These are phyloP conservation scores for Capniomyces stellatus DNA, from an alignment of 371 early-diverging fungal genomes.

Conservation along the genomic window DNA sequence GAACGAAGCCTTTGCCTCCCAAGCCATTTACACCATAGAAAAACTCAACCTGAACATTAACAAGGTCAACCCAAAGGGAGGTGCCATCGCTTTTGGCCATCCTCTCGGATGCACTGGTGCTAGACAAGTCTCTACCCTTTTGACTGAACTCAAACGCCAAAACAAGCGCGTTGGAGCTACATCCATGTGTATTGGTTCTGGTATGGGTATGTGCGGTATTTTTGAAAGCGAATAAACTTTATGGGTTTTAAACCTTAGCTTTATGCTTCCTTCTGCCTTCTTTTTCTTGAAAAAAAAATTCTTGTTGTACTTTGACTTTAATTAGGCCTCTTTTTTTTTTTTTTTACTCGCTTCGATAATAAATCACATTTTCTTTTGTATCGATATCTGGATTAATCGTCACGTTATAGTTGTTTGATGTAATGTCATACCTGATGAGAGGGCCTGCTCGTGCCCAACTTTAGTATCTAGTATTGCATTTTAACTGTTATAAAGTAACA, in stretches of 20 bases:
- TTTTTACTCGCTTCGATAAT: not conserved
- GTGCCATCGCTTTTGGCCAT: conserved; percentile 95
- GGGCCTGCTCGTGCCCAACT: too few relatives aligned
- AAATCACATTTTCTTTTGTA: not conserved
- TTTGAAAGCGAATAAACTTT: conserved; percentile 55
- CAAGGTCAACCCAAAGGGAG: conserved; percentile 97
- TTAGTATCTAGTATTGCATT: too few relatives aligned
- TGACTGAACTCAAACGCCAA: conserved; percentile 81
- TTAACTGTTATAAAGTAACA: too few relatives aligned
- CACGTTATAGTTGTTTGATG: too few relatives aligned
- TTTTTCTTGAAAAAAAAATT: not conserved
- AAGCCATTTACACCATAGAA: conserved; percentile 82
- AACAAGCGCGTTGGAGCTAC: conserved; percentile 72
- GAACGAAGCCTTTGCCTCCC: conserved; percentile 98
- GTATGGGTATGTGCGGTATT: conserved; percentile 91
- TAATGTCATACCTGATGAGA: too few relatives aligned
- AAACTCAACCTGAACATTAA: conserved; percentile 61
- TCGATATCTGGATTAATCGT: not conserved
- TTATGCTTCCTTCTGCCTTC: not conserved
- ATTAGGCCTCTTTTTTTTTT: not conserved
- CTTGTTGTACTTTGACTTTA: not conserved
- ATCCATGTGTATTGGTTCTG: conserved; percentile 92
- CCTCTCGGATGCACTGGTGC: conserved; percentile 86
- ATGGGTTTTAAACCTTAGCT: not conserved
- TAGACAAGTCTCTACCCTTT: conserved; percentile 85